Percentiles rank a stretch among this genome's conserved stretches.
Conservation (phyloP, 2,329 filamentous ascomycete species). For the Trichoderma pleuroti region DNA sequence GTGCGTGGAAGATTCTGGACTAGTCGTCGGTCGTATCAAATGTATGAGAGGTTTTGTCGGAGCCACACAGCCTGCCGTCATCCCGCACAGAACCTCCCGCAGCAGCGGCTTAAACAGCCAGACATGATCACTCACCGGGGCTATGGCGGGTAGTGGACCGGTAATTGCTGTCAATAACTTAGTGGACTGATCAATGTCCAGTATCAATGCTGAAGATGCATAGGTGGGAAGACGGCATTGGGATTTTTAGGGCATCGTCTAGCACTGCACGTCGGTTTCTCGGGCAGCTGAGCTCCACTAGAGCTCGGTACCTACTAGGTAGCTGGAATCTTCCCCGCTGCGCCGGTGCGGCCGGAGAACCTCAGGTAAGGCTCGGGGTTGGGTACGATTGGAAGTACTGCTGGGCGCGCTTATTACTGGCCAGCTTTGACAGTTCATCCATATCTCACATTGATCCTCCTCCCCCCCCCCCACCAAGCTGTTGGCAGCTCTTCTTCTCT, state of each 20-base stretch:
- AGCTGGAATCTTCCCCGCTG: not conserved
- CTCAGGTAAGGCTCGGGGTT: not conserved
- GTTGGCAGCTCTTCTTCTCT: not conserved
- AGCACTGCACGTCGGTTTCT: not conserved
- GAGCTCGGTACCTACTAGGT: not conserved
- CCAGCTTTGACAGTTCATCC: not conserved
- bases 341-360: conserved; percentile 1
- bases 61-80: not conserved
- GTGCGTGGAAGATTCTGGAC: conserved; percentile 6
- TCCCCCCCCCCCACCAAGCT: not conserved
- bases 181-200: not conserved
- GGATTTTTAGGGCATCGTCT: not conserved
- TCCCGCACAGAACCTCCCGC: not conserved
- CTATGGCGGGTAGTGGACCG: not conserved
- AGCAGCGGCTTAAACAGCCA: not conserved
- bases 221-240: not conserved
- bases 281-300: not conserved
- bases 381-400: not conserved
- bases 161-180: not conserved
- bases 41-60: not conserved
- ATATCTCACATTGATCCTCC: not conserved
- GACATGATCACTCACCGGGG: not conserved
- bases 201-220: not conserved
- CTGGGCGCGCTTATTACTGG: not conserved
- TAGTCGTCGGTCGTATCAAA: not conserved